phyloP scores from a whole-genome alignment of 192 early-diverging fungal species.

The Jimgerdemannia lactiflua region DNA sequence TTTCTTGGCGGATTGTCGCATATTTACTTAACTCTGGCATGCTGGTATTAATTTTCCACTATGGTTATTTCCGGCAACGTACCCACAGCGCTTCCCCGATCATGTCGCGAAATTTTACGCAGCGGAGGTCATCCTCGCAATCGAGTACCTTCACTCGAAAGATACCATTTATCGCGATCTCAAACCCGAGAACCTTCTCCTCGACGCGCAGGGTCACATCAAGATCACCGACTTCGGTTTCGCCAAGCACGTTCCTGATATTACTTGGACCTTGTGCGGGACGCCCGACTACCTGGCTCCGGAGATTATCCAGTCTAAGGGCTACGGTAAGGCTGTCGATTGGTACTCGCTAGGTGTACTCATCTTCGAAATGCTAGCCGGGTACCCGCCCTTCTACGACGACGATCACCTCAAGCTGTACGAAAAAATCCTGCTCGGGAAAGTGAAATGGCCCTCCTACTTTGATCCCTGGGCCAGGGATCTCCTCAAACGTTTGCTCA shows the following conservation, averaged over 20 bases:
- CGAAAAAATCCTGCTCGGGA: constrained; percentile 89
- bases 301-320: constrained; percentile 90
- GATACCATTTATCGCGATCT: constrained; percentile 79
- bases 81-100: constrained; percentile 60
- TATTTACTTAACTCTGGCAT: background rate
- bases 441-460: constrained; percentile 80
- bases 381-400: constrained; percentile 91
- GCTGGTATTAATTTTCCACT: background rate
- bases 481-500: constrained; percentile 77
- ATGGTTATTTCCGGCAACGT: background rate
- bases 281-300: constrained; percentile 82
- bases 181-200: constrained; percentile 77
- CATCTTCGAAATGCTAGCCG: constrained; percentile 95
- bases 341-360: constrained; percentile 95
- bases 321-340: constrained; percentile 91
- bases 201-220: constrained; percentile 76
- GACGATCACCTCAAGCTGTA: constrained; percentile 92
- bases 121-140: constrained; percentile 67
- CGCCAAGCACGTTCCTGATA: constrained; percentile 80
- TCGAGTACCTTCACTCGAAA: constrained; percentile 79
- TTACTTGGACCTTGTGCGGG: constrained; percentile 86
- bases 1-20: background rate
- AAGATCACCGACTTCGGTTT: constrained; percentile 89
- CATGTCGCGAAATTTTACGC: constrained; percentile 75
- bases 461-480: constrained; percentile 84